A percentile compares a stretch with the other conserved stretches of the same genome.
Conservation (phyloP, 1,284 basidiomycete genomes). For the Meripilus lineatus region DNA sequence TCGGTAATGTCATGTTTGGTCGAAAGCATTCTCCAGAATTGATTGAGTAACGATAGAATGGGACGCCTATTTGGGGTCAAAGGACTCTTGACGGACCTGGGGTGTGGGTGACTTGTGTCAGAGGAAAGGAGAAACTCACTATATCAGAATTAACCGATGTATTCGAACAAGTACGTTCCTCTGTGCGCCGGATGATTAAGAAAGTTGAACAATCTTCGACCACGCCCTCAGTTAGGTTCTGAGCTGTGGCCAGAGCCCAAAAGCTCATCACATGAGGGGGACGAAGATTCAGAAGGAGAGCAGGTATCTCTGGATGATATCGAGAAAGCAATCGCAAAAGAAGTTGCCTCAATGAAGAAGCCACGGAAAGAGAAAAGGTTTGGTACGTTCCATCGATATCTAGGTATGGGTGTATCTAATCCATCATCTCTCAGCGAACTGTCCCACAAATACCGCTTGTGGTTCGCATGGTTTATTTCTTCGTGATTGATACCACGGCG, state of each 20-base stretch:
- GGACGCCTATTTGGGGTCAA: constrained; percentile 60
- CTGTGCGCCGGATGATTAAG: background rate
- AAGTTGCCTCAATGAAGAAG: constrained; percentile 65
- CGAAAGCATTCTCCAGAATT: background rate
- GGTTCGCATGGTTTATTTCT: constrained; percentile 38
- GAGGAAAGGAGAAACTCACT: constrained; percentile 74
- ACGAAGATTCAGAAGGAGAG: constrained; percentile 29
- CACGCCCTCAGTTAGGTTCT: constrained; percentile 52
- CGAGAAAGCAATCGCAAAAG: constrained; percentile 66
- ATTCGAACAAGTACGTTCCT: constrained; percentile 55
- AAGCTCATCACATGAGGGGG: constrained; percentile 12
- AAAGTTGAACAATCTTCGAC: too few relatives aligned
- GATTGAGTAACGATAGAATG: constrained; percentile 38
- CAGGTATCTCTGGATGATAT: constrained; percentile 42
- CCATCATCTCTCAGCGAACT: constrained; percentile 48
- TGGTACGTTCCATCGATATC: constrained; percentile 39
- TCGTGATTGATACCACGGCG: background rate
- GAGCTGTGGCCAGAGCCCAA: constrained; percentile 71
- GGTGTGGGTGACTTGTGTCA: constrained; percentile 76
- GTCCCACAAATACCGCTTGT: constrained; percentile 72
- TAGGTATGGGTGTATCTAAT: constrained; percentile 2
- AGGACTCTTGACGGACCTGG: constrained; percentile 69
- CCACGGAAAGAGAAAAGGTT: constrained; percentile 60
- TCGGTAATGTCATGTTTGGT: constrained; percentile 16
- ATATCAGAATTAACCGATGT: constrained; percentile 73